Base-by-base conservation (phyloP, 75 land plant species). In the Picea glauca region DNA sequence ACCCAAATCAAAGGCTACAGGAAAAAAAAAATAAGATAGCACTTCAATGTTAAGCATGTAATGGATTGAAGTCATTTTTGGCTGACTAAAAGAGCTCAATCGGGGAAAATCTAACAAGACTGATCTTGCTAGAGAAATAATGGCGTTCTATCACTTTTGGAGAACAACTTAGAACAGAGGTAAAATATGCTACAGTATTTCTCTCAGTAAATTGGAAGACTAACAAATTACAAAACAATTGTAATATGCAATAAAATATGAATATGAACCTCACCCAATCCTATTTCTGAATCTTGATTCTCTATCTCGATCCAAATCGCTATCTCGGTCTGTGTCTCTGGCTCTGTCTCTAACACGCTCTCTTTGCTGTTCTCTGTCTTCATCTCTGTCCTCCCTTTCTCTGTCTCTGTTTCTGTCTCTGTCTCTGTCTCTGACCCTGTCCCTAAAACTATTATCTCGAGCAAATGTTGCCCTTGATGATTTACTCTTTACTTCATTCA, bases 401-500 rank as follows among this genome's bases (percentile, higher is more conserved):
- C 79, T 84, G 76, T 80, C 57, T 58, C 74, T 20, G 76, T 81
- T 77, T 66, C 86, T 88, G 68, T 74, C 86, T 80, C 80, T 74
- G 58, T 79, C 82, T 56, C 85, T 82, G 18, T 81, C 85, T 76
- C 86, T 89, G 8, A 50, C 79, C 21, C 15, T 13, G 17, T 78
- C 77, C 30, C 77, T 82, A 38, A 60, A 86, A 50, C 43, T 77
- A 58, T 77, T 74, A 13, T 88, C 93, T 59, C 87, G 91, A 40
- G 56, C 60, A 20, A 83, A 81, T 43, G 77, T 77, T 68, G 84
- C 38, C 73, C 86, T 90, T 33, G 78, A 87, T 76, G 80, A 77
- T 77, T 89, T 81, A 26, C 83, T 87, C 56, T 60, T 84, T 23
- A 91, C 93, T 87, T 85, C 88, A 84, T 89, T 91, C 26, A 91